Percentiles rank a stretch among this genome's conserved stretches.
Conservation (phyloP, 192 early-diverging fungal species). For the Coemansia sp. region DNA sequence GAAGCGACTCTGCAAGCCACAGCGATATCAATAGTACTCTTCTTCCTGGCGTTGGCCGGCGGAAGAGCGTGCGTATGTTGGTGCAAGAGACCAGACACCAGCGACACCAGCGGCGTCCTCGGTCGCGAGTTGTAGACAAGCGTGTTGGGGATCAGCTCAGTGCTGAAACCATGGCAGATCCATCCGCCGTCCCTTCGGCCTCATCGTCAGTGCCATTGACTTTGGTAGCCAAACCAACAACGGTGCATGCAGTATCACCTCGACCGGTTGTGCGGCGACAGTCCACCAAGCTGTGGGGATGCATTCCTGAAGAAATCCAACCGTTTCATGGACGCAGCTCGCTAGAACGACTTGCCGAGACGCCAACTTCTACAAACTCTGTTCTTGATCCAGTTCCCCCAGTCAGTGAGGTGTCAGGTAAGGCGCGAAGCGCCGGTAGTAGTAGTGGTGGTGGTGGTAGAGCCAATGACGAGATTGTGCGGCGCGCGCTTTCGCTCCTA, state of each 20-base stretch:
- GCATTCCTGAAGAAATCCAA: constrained; percentile 46
- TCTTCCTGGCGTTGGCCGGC: constrained; percentile 12
- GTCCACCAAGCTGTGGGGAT: constrained; percentile 53
- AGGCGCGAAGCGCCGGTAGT: background rate
- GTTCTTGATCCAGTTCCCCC: no score
- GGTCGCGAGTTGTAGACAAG: background rate
- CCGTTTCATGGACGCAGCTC: constrained; percentile 16
- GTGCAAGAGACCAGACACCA: constrained; percentile 43
- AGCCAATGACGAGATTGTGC: constrained; percentile 44
- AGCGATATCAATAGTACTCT: no score
- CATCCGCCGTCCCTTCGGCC: background rate
- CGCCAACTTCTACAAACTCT: no score
- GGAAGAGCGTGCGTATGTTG: constrained; percentile 53
- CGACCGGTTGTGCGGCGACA: constrained; percentile 44
- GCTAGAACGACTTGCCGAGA: no score
- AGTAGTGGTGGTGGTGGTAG: background rate
- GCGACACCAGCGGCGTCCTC: constrained; percentile 7
- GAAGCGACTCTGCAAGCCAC: background rate
- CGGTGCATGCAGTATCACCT: background rate
- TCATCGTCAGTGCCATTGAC: background rate
- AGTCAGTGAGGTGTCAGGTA: no score
- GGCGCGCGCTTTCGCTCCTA: constrained; percentile 45
- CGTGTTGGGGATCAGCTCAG: background rate
- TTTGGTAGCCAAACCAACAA: background rate
- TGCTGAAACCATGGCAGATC: background rate